Evolutionary conservation across 768 basidiomycete species (phyloP), one percentile per base, ranked within the genome.

Genomic region (Galerina sulciceps): DNA sequence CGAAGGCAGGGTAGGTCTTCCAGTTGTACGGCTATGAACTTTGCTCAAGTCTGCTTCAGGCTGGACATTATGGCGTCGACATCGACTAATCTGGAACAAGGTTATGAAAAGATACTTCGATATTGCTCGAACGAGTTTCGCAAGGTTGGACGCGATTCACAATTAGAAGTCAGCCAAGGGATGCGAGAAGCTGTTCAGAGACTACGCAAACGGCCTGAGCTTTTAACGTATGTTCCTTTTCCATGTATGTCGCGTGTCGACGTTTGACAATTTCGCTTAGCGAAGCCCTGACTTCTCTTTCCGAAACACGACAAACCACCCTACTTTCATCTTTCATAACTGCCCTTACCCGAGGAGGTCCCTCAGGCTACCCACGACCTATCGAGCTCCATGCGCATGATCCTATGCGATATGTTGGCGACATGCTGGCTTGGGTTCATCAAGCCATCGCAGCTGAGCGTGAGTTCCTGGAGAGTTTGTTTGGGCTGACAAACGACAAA

Each of bases 401-500:
- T 70, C 96, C 97, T 0, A 83, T 94, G 63, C 87, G 96, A 34
- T 99, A 99, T 69, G 87, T 96, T 13, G 97, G 97, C 13, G 96
- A 99, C 73, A 99, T 99, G 93, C 86, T 99, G 8, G 96, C 96
- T 0, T 98, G 96, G 96, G 88, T 98, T 0, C 96, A 99, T 73
- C 96, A 99, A 61, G 85, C 90, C 0, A 94, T 97, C 59, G 97
- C 97, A 0, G 91, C 91, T 1, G 97, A 99, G 68, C 89, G 89
- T 43, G 97, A 99, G 75, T 95, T 96, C 66, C 81, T 99, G 18
- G 95, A 98, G 67, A 81, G 86, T 35, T 72, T 99, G 22, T 98
- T 99, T 61, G 90, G 85, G 6, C 66, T 94, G 49, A 83, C 80
- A 51, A 79, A 76, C 38, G 85, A 87, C 53, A 78, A 77, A 1